Conservation (phyloP, 768 basidiomycete genomes). For the Phlebiopsis flavidoalba region DNA sequence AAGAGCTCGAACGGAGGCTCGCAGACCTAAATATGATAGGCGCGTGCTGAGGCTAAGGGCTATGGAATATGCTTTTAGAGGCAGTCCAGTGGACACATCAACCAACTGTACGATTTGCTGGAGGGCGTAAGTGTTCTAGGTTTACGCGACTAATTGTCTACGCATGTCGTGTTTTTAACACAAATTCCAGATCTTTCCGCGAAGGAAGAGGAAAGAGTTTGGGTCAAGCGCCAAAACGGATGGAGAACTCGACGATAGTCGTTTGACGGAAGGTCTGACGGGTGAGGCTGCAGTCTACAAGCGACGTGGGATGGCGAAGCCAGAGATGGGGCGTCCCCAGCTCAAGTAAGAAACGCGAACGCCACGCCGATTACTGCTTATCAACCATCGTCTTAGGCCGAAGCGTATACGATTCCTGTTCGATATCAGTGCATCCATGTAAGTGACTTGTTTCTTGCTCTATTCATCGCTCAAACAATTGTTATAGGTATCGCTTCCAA, state of each 20-base stretch:
- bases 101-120: conserved; percentile 53
- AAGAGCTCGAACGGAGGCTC: conserved; percentile 54
- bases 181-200: conserved; percentile 49
- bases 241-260: conserved; percentile 63
- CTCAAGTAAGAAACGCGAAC: conserved; percentile 41
- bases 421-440: conserved; percentile 69
- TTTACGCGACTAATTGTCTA: neutral
- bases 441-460: conserved; percentile 8
- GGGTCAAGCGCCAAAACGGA: conserved; percentile 70
- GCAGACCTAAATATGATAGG: conserved; percentile 65
- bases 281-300: conserved; percentile 70
- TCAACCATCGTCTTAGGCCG: conserved; percentile 32
- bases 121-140: conserved; percentile 43
- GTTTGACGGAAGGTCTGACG: conserved; percentile 62
- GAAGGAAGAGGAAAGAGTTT: conserved; percentile 65
- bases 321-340: conserved; percentile 62
- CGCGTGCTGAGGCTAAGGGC: conserved; percentile 45
- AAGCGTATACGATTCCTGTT: conserved; percentile 68
- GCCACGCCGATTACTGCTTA: too few species aligned
- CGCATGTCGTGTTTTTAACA: neutral
- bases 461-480: neutral
- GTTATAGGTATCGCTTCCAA: conserved; percentile 60
- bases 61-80: conserved; percentile 47
- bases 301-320: conserved; percentile 63
- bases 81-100: conserved; percentile 58